Conservation (phyloP, 164 flowering plant species). For the Aristolochia californica region DNA sequence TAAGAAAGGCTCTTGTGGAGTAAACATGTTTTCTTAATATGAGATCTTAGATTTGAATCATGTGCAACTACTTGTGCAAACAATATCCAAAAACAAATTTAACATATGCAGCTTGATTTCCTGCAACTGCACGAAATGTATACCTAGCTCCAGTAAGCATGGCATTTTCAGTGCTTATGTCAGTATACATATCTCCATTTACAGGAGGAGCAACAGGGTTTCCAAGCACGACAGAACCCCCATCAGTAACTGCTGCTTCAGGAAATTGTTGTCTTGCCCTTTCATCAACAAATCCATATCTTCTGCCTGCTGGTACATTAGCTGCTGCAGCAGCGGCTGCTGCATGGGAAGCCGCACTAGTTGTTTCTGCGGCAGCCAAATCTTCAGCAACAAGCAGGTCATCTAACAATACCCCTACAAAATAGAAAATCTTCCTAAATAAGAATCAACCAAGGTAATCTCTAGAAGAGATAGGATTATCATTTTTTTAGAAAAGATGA, state of each 20-base stretch:
- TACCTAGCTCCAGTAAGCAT: constrained; percentile 73
- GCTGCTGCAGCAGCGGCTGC: constrained; percentile 86
- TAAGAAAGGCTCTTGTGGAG: too few relatives aligned
- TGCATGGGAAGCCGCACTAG: constrained; percentile 90
- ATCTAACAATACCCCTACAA: constrained; percentile 82
- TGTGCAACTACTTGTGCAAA: too few relatives aligned
- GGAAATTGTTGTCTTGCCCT: constrained; percentile 40
- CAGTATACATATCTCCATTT: constrained; percentile 90
- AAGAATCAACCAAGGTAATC: not conserved
- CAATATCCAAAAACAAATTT: too few relatives aligned
- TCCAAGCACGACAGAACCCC: constrained; percentile 72
- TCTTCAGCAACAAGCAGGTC: constrained; percentile 97
- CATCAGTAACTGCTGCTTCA: constrained; percentile 56
- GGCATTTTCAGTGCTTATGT: constrained; percentile 91
- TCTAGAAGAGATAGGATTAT: too few relatives aligned
- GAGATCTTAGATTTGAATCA: not conserved
- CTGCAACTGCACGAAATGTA: constrained; percentile 3
- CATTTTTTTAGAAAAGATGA: too few relatives aligned
- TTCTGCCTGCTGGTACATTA: constrained; percentile 53
- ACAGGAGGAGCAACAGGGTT: constrained; percentile 93
- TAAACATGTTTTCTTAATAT: too few relatives aligned
- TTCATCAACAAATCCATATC: constrained; percentile 67
- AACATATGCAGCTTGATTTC: not conserved
- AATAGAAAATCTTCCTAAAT: constrained; percentile 1
- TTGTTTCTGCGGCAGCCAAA: constrained; percentile 92